Percentiles rank a stretch among this genome's conserved stretches.
Evolutionary conservation across 1,284 basidiomycete genomes (phyloP).

Genomic region (Cryptococcus hybrid): DNA sequence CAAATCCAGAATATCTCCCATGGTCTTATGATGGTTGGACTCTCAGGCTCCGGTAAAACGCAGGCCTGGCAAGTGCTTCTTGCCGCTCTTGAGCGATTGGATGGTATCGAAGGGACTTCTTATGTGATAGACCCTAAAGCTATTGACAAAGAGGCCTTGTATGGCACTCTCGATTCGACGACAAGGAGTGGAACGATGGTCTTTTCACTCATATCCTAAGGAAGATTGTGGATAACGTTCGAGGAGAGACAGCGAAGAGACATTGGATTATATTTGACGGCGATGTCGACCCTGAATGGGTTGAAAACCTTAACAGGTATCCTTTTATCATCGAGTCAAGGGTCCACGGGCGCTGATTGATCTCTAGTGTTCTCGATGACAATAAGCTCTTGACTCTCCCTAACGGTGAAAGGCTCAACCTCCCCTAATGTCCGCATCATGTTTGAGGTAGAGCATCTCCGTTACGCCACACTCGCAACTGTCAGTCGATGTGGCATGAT

Average conservation of each 20-base stretch:
- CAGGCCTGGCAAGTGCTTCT: constrained; percentile 96
- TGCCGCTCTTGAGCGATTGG: constrained; percentile 83
- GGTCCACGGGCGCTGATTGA: constrained; percentile 1
- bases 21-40: constrained; percentile 99
- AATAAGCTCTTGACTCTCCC: constrained; percentile 97
- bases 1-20: constrained; percentile 99
- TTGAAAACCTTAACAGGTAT: constrained; percentile 97
- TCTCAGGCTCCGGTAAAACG: constrained; percentile 95
- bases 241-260: constrained; percentile 92
- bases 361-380: constrained; percentile 87
- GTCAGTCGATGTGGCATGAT: constrained; percentile 99
- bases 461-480: constrained; percentile 95
- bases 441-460: constrained; percentile 99
- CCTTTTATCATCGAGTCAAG: constrained; percentile 23
- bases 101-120: constrained; percentile 86
- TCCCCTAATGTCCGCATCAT: constrained; percentile 98
- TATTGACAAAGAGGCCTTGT: constrained; percentile 96
- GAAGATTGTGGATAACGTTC: constrained; percentile 97
- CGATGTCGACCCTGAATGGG: constrained; percentile 99
- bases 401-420: constrained; percentile 96
- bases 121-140: constrained; percentile 99
- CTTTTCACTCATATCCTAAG: constrained; percentile 97
- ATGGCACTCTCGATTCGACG: constrained; percentile 94
- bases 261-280: constrained; percentile 99
- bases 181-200: constrained; percentile 99